phyloP scores from a whole-genome alignment of 352 stramenopile species.

The Pythium folliculosum region DNA sequence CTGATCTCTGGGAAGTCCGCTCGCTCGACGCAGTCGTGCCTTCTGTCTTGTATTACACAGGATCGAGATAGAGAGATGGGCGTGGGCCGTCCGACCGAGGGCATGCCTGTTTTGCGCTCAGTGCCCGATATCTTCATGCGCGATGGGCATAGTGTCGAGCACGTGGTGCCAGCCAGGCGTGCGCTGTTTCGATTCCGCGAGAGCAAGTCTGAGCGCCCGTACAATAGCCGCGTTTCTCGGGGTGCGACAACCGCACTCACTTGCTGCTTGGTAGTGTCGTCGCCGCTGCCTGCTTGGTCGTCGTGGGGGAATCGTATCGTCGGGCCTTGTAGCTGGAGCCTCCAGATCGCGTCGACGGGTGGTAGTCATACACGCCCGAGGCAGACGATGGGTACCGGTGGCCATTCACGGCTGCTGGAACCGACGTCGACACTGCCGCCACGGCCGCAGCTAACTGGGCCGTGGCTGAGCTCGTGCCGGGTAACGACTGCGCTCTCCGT shows the following conservation, averaged over 20 bases:
- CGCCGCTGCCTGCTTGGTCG: conserved; percentile 1
- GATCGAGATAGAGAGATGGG: not conserved
- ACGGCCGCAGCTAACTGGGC: conserved; percentile 6
- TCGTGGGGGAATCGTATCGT: conserved; percentile 18
- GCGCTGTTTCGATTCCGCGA: not conserved
- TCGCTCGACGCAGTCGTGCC: not conserved
- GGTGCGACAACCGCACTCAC: not conserved
- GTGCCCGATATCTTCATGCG: not conserved
- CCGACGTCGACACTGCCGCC: conserved; percentile 5
- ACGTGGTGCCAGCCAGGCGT: not conserved
- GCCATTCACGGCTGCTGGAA: conserved; percentile 4
- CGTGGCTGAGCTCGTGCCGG: conserved; percentile 5
- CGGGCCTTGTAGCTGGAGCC: not conserved
- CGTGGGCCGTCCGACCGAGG: not conserved
- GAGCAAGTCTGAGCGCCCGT: not conserved
- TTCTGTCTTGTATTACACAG: not conserved
- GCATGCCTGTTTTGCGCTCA: not conserved
- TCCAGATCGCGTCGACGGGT: not conserved
- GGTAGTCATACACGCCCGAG: conserved; percentile 2
- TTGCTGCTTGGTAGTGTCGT: not conserved
- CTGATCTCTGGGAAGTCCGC: not conserved
- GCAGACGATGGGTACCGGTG: conserved; percentile 8
- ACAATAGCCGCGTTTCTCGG: not conserved
- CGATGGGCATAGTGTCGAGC: not conserved
- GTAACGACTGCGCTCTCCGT: conserved; percentile 29